These are phyloP conservation scores for Puccinia polysora DNA, from an alignment of 1,284 basidiomycete species.

Conservation along the genomic window DNA sequence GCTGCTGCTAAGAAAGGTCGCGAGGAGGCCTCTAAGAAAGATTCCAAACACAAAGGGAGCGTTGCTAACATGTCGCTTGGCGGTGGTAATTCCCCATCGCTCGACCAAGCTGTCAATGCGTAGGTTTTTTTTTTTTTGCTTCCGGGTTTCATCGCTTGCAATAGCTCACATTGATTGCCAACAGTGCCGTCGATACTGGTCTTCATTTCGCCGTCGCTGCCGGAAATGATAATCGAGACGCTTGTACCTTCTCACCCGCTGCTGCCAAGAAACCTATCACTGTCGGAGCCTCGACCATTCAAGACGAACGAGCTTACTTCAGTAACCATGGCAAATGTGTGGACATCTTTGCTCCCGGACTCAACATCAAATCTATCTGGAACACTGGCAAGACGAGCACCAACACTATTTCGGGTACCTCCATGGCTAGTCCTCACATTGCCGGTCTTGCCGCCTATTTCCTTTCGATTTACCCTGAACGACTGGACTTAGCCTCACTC, in stretches of 20 bases:
- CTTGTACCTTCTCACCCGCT: conserved; percentile 77
- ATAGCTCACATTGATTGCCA: no score
- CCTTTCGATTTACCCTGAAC: conserved; percentile 60
- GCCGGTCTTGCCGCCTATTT: conserved; percentile 73
- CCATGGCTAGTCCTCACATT: conserved; percentile 62
- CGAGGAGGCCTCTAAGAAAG: conserved; percentile 64
- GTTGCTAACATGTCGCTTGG: conserved; percentile 98
- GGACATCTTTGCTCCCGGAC: conserved; percentile 65
- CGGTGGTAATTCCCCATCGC: conserved; percentile 79
- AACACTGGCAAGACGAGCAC: conserved; percentile 60
- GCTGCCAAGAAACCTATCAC: conserved; percentile 71
- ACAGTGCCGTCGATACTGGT: conserved; percentile 42
- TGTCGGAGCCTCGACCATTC: conserved; percentile 75
- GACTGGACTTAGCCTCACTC: conserved; percentile 50
- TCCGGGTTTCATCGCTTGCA: no score
- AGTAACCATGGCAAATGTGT: conserved; percentile 56
- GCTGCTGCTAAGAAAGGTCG: conserved; percentile 60
- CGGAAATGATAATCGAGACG: conserved; percentile 63
- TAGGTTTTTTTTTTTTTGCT: no score
- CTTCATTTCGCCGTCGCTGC: conserved; percentile 51
- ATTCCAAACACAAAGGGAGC: conserved; percentile 75
- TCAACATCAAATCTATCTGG: conserved; percentile 76
- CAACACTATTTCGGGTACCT: conserved; percentile 66
- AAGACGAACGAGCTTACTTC: conserved; percentile 82
- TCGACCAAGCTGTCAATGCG: conserved; percentile 78